Evolutionary conservation across 495 filamentous ascomycete genomes (phyloP), one percentile per base, ranked within the genome.

Genomic region (Podospora anserina): DNA sequence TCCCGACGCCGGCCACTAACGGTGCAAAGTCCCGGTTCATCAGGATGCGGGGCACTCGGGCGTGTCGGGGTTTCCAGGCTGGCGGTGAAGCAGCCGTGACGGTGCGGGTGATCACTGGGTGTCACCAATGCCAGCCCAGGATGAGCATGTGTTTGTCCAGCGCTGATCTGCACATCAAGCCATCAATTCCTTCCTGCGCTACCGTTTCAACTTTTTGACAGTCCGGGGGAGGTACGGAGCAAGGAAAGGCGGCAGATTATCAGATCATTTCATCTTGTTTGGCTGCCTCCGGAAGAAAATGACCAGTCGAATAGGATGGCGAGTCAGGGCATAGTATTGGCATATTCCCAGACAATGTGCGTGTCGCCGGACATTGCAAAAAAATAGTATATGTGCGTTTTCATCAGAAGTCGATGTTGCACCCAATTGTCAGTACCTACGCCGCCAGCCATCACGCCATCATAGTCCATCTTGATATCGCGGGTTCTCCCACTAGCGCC

Each of bases 391-490:
- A 39, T 11, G 39, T 49, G 39, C 39, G 39, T 49, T 49, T 49
- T 49, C 39, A 49, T 49, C 39, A 49, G 18, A 26, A 20, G 55
- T 19, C 23, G 59, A n/a, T 63, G 39, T 59, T 62, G 28, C 66
- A 57, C 39, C 28, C 44, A 23, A 20, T 20, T 44, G 28, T 53
- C 28, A 39, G 15, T 23, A 28, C 61, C 23, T 23, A 23, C 23
- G 23, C 23, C 23, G 23, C 39, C 30, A 26, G 23, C 32, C 54
- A 68, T 68, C 67, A 68, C 67, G 67, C 67, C 67, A 68, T 68
- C 30, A 27, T 18, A 34, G 27, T 58, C 23, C 59, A 61, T 27
- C 9, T 61, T 32, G 59, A 61, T 61, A 28, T 61, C 19, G 27
- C 23, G 23, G 59, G 55, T 58, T 26, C 19, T 58, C 55, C 55